Evolutionary conservation across 331 rosid species (phyloP).

Genomic region (Acacia concinna): DNA sequence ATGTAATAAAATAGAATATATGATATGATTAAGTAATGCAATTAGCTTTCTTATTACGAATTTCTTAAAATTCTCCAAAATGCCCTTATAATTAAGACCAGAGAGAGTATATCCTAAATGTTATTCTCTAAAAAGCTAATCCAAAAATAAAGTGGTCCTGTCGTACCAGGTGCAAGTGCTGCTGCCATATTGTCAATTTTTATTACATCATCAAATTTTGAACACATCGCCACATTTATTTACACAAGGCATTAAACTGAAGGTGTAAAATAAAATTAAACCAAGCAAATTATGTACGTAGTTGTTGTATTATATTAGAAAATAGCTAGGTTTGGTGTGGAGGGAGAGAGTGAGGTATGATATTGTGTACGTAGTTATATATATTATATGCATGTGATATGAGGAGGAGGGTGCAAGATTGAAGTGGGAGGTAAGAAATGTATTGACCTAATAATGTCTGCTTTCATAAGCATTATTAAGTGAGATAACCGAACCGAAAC

Average conservation of each 20-base stretch:
- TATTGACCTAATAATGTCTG: conserved; percentile 18
- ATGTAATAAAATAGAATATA: too few species aligned
- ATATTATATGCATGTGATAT: background rate
- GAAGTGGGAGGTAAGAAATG: background rate
- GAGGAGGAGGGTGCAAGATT: conserved; percentile 24
- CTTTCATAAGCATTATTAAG: conserved; percentile 31
- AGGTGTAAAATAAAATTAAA: background rate
- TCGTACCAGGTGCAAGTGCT: conserved; percentile 55
- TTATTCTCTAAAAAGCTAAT: too few species aligned
- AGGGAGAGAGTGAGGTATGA: conserved; percentile 8
- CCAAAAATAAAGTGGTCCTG: conserved; percentile 94
- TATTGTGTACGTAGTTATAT: background rate
- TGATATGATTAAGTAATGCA: too few species aligned
- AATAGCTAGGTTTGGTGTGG: conserved; percentile 16
- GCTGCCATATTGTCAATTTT: conserved; percentile 62
- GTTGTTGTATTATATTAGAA: too few species aligned
- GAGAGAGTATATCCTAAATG: too few species aligned
- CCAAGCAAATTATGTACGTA: background rate
- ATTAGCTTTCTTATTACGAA: too few species aligned
- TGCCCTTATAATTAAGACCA: too few species aligned
- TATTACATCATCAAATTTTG: background rate
- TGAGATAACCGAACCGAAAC: background rate
- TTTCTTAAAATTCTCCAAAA: too few species aligned
- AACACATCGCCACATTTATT: background rate
- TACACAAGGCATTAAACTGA: background rate